A percentile compares a stretch with the other conserved stretches of the same genome.
phyloP scores from a whole-genome alignment of 2,329 filamentous ascomycete species.

The Lachnellula arida region DNA sequence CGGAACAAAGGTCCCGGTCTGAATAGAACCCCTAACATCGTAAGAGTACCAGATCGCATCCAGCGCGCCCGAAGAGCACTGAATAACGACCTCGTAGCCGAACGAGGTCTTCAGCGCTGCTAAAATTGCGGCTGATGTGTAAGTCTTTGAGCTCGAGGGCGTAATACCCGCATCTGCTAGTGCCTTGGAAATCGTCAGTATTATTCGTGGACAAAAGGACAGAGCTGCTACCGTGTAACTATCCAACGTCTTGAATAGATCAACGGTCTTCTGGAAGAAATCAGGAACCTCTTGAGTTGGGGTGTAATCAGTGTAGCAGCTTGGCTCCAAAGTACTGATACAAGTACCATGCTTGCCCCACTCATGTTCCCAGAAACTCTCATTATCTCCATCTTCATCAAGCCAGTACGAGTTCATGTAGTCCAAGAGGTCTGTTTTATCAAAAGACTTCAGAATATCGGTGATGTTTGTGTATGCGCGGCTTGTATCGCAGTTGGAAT shows the following conservation, averaged over 20 bases:
- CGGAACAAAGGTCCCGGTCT: conserved; percentile 45
- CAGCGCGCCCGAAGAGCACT: conserved; percentile 41
- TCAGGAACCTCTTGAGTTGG: conserved; percentile 36
- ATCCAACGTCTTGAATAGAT: conserved; percentile 61
- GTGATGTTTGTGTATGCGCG: conserved; percentile 63
- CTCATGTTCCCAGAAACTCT: conserved; percentile 68
- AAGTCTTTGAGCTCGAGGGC: conserved; percentile 40
- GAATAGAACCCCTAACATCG: conserved; percentile 47
- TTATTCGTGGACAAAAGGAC: conserved; percentile 3
- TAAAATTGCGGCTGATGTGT: conserved; percentile 41
- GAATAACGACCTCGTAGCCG: conserved; percentile 42
- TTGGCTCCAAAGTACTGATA: conserved; percentile 61
- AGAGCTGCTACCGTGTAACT: conserved; percentile 49
- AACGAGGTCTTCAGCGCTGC: conserved; percentile 40
- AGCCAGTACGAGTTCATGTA: conserved; percentile 63
- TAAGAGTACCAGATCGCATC: conserved; percentile 52
- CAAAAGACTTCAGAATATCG: conserved; percentile 52
- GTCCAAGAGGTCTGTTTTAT: conserved; percentile 50
- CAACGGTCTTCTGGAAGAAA: conserved; percentile 63
- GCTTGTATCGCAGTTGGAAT: conserved; percentile 57
- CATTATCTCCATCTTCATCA: conserved; percentile 58
- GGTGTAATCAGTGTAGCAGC: conserved; percentile 50
- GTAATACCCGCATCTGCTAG: conserved; percentile 57
- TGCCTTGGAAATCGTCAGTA: conserved; percentile 35
- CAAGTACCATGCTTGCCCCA: conserved; percentile 72